phyloP scores from a whole-genome alignment of 2,329 filamentous ascomycete genomes.

The Apiospora kogelbergensis region DNA sequence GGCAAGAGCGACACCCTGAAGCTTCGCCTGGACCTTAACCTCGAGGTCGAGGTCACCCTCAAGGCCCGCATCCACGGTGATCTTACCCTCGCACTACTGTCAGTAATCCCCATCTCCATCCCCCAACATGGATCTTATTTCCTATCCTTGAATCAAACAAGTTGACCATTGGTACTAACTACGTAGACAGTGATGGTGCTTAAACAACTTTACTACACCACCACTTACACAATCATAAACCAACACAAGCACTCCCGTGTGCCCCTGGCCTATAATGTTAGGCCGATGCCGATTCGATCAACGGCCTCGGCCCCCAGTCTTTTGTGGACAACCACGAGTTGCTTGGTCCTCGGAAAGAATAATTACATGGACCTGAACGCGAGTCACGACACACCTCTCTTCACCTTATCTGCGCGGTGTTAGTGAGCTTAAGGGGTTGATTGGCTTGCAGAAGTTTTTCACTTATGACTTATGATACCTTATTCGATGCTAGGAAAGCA shows the following conservation, averaged over 20 bases:
- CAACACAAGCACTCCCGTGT: background rate
- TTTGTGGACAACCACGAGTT: background rate
- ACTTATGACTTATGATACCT: conserved; percentile 3
- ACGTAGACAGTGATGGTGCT: conserved; percentile 2
- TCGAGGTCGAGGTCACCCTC: conserved; percentile 82
- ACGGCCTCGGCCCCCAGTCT: background rate
- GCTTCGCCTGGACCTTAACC: conserved; percentile 76
- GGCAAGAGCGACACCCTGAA: conserved; percentile 59
- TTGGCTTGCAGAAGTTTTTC: background rate
- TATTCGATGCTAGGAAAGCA: background rate
- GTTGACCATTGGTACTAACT: background rate
- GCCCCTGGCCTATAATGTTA: background rate
- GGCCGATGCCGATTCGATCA: background rate
- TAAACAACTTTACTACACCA: background rate
- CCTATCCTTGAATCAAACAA: background rate
- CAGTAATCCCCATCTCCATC: conserved; percentile 25
- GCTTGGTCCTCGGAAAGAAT: background rate
- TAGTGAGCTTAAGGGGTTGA: background rate
- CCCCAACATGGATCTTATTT: no score
- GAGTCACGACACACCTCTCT: background rate
- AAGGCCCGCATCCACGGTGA: conserved; percentile 87
- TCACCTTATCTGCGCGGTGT: background rate
- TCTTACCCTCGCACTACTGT: conserved; percentile 70
- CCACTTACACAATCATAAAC: background rate
- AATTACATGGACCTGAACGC: background rate